Evolutionary conservation across 2,329 filamentous ascomycete genomes (phyloP).

Genomic region (Trichoderma sp.): DNA sequence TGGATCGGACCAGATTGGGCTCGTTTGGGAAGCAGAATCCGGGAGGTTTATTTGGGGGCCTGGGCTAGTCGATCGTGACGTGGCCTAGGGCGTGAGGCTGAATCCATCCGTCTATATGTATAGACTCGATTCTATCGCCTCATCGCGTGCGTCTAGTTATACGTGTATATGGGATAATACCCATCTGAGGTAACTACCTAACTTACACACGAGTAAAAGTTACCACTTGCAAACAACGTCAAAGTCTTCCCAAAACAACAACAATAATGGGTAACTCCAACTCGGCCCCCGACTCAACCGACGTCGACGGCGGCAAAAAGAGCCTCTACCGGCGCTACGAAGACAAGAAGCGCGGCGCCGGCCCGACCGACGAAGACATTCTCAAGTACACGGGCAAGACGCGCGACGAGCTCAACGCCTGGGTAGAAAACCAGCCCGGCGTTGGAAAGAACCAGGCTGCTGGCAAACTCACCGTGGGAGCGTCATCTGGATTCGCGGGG

Average conservation of each 20-base stretch:
- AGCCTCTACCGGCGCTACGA: conserved; percentile 35
- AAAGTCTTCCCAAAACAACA: not conserved
- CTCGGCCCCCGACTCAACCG: not conserved
- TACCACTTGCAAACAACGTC: not conserved
- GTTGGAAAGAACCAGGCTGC: conserved; percentile 42
- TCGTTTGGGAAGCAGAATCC: not conserved
- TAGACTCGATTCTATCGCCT: not conserved
- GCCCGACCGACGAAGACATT: conserved; percentile 40
- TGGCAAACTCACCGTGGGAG: conserved; percentile 34
- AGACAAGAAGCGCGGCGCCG: conserved; percentile 32
- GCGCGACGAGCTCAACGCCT: conserved; percentile 35
- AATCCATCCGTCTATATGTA: not conserved
- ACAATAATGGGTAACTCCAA: conserved; percentile 1
- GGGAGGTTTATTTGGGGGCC: not conserved
- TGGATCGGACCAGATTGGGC: not conserved
- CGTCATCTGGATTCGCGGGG: conserved; percentile 32
- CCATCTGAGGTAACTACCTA: not conserved
- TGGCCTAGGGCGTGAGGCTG: not conserved
- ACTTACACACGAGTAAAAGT: not conserved
- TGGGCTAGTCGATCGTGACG: not conserved
- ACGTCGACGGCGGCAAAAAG: conserved; percentile 22
- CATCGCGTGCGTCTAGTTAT: not conserved
- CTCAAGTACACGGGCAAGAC: conserved; percentile 42
- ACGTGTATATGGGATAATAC: not conserved
- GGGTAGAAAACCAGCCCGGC: conserved; percentile 40